Evolutionary conservation across 139 green algal species (phyloP).

Genomic region (Closterium sp.): DNA sequence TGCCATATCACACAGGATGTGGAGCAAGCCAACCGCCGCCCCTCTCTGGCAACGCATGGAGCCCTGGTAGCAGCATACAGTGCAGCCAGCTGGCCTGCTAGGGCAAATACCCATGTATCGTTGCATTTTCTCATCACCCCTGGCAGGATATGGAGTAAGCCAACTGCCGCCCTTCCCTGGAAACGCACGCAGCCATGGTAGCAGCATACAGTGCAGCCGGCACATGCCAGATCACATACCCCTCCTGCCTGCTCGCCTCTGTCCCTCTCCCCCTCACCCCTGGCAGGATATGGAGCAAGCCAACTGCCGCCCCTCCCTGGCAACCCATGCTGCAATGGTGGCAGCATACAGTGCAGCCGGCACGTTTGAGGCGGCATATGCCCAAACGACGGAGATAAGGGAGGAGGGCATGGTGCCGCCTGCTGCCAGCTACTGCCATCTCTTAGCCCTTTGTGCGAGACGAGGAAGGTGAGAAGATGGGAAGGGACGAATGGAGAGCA

Average conservation of each 20-base stretch:
- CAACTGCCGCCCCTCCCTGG: background rate
- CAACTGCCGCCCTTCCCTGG: too few relatives aligned
- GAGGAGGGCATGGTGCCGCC: conserved; percentile 3
- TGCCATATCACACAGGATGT: too few relatives aligned
- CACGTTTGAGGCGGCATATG: background rate
- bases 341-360: background rate
- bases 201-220: background rate
- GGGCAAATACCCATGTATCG: background rate
- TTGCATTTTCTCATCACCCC: too few relatives aligned
- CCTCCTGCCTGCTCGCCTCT: too few relatives aligned
- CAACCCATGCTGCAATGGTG: background rate
- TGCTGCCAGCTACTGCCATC: background rate
- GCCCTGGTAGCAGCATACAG: background rate
- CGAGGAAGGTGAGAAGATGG: background rate
- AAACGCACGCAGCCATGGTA: background rate
- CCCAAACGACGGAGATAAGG: background rate
- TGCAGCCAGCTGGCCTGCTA: background rate
- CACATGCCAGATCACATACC: background rate
- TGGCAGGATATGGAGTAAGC: too few relatives aligned
- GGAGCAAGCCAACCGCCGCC: too few relatives aligned
- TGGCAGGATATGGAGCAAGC: background rate
- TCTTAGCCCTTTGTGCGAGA: background rate
- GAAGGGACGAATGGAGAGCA: too few relatives aligned
- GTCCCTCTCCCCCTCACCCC: too few relatives aligned
- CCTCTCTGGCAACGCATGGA: too few relatives aligned